A percentile compares a stretch with the other conserved stretches of the same genome.
These are phyloP conservation scores for Achlya hypogyna DNA, from an alignment of 352 stramenopile genomes.

Conservation along the genomic window DNA sequence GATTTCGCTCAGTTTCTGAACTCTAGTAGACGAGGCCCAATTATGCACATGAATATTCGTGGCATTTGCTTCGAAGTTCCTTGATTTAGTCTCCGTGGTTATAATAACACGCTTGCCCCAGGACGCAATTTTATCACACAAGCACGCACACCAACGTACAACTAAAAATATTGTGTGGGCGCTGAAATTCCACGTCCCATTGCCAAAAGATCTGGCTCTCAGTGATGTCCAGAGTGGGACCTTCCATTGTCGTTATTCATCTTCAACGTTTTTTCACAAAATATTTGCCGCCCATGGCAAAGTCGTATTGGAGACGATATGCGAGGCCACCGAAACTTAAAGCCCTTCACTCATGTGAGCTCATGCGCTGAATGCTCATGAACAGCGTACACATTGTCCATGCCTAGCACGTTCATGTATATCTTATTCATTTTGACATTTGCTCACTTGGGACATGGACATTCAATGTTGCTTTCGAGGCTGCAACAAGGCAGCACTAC, in stretches of 20 bases:
- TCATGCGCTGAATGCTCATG: background rate
- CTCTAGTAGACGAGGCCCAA: too few species aligned
- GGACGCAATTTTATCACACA: too few species aligned
- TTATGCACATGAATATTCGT: too few species aligned
- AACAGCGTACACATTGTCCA: background rate
- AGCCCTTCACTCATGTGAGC: background rate
- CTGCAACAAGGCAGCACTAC: background rate
- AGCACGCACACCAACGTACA: background rate
- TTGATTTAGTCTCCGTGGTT: too few species aligned
- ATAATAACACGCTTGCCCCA: too few species aligned
- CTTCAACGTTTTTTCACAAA: background rate
- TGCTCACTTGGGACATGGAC: background rate
- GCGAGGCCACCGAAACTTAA: background rate
- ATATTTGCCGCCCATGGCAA: background rate
- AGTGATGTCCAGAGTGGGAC: background rate
- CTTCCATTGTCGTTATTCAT: background rate
- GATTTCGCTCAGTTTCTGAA: too few species aligned
- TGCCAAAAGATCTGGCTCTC: too few species aligned
- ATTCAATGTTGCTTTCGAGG: background rate
- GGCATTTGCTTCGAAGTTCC: too few species aligned
- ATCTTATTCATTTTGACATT: background rate
- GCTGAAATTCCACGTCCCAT: too few species aligned
- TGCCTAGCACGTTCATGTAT: background rate
- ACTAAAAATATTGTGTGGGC: too few species aligned
- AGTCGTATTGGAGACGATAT: background rate